Percentiles rank a stretch among this genome's conserved stretches.
These are phyloP conservation scores for Colletotrichum zoysiae DNA, from an alignment of 2,329 filamentous ascomycete species.

Conservation along the genomic window DNA sequence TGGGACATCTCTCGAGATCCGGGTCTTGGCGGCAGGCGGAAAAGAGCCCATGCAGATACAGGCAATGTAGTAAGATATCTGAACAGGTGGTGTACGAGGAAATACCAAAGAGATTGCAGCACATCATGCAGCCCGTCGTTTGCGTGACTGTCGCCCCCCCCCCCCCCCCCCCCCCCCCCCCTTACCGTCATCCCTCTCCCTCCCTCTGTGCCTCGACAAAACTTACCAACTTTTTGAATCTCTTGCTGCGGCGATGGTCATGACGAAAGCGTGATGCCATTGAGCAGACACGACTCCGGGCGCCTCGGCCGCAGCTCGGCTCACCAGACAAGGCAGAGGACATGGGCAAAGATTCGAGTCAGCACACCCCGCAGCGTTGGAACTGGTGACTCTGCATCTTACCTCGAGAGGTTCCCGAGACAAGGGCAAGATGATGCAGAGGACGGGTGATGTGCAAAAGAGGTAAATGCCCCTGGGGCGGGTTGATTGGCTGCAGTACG, in stretches of 20 bases:
- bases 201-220: neutral
- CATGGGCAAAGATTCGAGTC: conserved; percentile 1
- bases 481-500: conserved; percentile 35
- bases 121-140: neutral
- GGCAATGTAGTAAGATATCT: conserved; percentile 23
- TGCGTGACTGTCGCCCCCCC: neutral
- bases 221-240: neutral
- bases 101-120: conserved; percentile 22
- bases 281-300: neutral
- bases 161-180: neutral
- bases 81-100: neutral
- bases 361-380: conserved; percentile 16
- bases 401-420: neutral
- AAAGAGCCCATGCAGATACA: conserved; percentile 14
- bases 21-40: conserved; percentile 17
- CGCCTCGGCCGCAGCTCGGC: conserved; percentile 4
- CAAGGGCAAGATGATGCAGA: conserved; percentile 1
- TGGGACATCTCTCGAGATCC: conserved; percentile 32
- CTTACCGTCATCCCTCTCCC: neutral
- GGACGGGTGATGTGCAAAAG: conserved; percentile 10
- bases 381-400: conserved; percentile 14
- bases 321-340: neutral
- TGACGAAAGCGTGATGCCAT: conserved; percentile 34
- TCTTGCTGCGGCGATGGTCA: conserved; percentile 6
- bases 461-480: neutral